Percentiles rank a stretch among this genome's conserved stretches.
These are phyloP conservation scores for Fragilaria radians DNA, from an alignment of 108 stramenopile species.

Conservation along the genomic window DNA sequence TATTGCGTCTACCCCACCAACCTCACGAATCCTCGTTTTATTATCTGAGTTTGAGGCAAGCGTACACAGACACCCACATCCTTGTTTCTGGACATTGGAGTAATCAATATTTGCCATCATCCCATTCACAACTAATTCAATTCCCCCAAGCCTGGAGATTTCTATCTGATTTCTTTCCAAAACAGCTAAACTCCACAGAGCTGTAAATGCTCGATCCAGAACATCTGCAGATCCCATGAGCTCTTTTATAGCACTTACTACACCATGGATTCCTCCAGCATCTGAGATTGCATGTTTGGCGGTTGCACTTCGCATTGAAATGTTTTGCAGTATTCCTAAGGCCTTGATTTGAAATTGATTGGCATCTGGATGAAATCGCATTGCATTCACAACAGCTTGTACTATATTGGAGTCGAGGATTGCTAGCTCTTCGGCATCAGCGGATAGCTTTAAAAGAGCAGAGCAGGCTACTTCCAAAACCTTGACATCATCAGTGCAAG, in stretches of 20 bases:
- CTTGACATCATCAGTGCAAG: constrained; percentile 8
- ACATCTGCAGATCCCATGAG: constrained; percentile 30
- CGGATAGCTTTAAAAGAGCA: constrained; percentile 25
- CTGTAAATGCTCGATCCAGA: constrained; percentile 28
- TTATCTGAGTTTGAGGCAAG: constrained; percentile 24
- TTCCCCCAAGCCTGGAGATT: constrained; percentile 20
- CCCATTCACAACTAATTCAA: constrained; percentile 28
- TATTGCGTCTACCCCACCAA: constrained; percentile 32
- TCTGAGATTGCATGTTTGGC: constrained; percentile 25
- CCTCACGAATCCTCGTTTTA: constrained; percentile 22
- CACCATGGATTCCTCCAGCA: constrained; percentile 24
- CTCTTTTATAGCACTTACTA: constrained; percentile 19
- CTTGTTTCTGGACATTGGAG: constrained; percentile 42
- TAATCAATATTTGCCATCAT: constrained; percentile 34
- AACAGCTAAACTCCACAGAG: constrained; percentile 40
- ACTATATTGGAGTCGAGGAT: constrained; percentile 19
- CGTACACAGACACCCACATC: constrained; percentile 35
- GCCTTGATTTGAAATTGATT: constrained; percentile 19
- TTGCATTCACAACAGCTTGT: constrained; percentile 18
- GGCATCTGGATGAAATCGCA: constrained; percentile 11
- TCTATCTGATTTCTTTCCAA: constrained; percentile 25
- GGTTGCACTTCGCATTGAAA: constrained; percentile 27
- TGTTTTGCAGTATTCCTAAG: constrained; percentile 33
- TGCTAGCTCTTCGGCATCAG: constrained; percentile 26
- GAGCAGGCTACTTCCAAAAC: constrained; percentile 21